Percentiles rank a stretch among this genome's conserved stretches.
These are phyloP conservation scores for Pleurotus pulmonarius DNA, from an alignment of 768 basidiomycete species.

Conservation along the genomic window DNA sequence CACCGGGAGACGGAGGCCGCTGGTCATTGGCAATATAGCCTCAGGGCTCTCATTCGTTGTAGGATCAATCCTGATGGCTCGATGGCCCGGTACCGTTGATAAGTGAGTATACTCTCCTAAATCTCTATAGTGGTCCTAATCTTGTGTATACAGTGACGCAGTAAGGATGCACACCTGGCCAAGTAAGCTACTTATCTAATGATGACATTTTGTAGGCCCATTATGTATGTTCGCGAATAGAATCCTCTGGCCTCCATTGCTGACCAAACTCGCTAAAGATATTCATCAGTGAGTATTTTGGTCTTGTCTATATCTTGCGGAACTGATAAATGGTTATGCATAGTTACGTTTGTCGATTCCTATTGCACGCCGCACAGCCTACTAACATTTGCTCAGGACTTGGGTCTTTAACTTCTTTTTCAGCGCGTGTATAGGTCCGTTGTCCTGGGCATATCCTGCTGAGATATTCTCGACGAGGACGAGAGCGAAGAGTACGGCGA, in stretches of 20 bases:
- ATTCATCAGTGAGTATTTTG: conserved; percentile 32
- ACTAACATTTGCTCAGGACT: conserved; percentile 20
- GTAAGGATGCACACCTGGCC: conserved; percentile 17
- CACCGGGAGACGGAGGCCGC: conserved; percentile 33
- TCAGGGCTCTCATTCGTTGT: conserved; percentile 41
- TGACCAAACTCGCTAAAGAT: conserved; percentile 21
- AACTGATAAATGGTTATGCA: not conserved
- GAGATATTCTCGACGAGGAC: conserved; percentile 43
- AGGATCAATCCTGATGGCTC: conserved; percentile 39
- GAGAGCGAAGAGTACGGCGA: conserved; percentile 40
- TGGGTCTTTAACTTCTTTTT: conserved; percentile 49
- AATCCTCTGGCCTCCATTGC: not conserved
- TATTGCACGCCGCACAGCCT: too few species aligned
- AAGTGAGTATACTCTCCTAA: conserved; percentile 23
- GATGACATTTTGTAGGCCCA: conserved; percentile 24
- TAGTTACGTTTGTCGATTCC: conserved; percentile 19
- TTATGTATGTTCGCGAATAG: conserved; percentile 23
- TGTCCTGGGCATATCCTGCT: conserved; percentile 43
- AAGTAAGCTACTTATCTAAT: not conserved
- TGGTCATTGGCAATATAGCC: conserved; percentile 38
- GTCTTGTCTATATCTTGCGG: not conserved
- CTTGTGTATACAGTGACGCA: conserved; percentile 23
- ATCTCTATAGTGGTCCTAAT: not conserved
- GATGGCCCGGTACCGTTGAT: conserved; percentile 38
- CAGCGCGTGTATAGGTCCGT: conserved; percentile 39